Evolutionary conservation across 2,329 filamentous ascomycete species (phyloP), one percentile per base, ranked within the genome.

Genomic region (Pseudogymnoascus sp.): DNA sequence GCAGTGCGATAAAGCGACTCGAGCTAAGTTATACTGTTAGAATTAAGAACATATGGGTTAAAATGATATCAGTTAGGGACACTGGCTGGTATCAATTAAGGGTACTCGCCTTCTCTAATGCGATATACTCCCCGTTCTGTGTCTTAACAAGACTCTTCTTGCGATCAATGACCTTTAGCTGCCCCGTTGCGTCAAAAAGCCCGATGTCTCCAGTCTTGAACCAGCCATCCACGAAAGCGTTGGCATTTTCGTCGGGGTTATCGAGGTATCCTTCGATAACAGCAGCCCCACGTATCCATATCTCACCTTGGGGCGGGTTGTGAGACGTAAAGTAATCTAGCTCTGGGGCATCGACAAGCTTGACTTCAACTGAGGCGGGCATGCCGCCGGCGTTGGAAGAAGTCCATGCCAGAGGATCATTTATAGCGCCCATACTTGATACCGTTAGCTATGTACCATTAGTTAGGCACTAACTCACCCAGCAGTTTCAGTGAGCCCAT

Each of bases 71-170:
- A n/a, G n/a, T n/a, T n/a, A n/a, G n/a, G n/a, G n/a, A n/a, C n/a
- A n/a, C n/a, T n/a, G n/a, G n/a, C n/a, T n/a, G n/a, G n/a, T n/a
- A n/a, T n/a, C n/a, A n/a, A n/a, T n/a, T n/a, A 39, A 39, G n/a
- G 36, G n/a, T 2, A 3, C 36, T 15, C n/a, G 8, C 36, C 36
- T 39, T 97, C 79, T 97, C 93, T 3, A 99, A 83, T 21, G 93
- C 94, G 74, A 97, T 95, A 76, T 97, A 97, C 80, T 97, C 93
- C 68, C 93, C 93, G 64, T 92, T 92, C 67, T 90, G 84, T 66
- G 94, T 92, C 86, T 97, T 97, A 75, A 97, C 90, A 62, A 97
- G 80, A 77, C 97, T 97, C 87, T 97, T 97, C 85, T 96, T 92
- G 69, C 93, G 90, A 75, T 97, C 93, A 72, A 97, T 92, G 73